Evolutionary conservation across 2,329 filamentous ascomycete species (phyloP).

Genomic region (Sarocladium strictum): DNA sequence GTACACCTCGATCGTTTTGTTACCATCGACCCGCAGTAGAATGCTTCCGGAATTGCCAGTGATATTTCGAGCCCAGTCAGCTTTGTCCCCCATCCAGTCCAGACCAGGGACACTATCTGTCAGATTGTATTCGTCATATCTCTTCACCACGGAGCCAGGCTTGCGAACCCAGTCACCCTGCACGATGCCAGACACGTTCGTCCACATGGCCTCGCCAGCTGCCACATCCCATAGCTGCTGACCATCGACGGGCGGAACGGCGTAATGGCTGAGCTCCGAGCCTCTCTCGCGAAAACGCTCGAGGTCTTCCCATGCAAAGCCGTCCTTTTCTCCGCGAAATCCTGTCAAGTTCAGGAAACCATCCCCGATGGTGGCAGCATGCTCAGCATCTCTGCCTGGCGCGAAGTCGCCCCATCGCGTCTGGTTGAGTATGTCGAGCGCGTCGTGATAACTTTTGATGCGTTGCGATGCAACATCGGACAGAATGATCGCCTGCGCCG

Average conservation of each 20-base stretch:
- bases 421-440: constrained; percentile 47
- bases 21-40: constrained; percentile 57
- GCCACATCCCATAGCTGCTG: constrained; percentile 33
- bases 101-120: constrained; percentile 58
- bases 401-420: constrained; percentile 56
- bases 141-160: constrained; percentile 39
- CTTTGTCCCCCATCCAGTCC: constrained; percentile 54
- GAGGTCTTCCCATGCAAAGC: constrained; percentile 73
- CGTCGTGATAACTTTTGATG: constrained; percentile 44
- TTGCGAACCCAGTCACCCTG: constrained; percentile 69
- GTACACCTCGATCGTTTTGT: constrained; percentile 41
- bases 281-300: constrained; percentile 59
- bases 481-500: constrained; percentile 24
- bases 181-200: constrained; percentile 71
- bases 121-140: constrained; percentile 52
- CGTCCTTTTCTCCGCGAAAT: constrained; percentile 60
- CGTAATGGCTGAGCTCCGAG: constrained; percentile 52
- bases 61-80: constrained; percentile 71
- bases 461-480: constrained; percentile 36
- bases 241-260: constrained; percentile 35
- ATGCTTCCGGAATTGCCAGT: constrained; percentile 68
- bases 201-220: constrained; percentile 52
- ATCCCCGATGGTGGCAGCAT: constrained; percentile 16
- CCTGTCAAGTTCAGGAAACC: constrained; percentile 68
- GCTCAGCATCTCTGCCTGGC: constrained; percentile 28